Evolutionary conservation across 140 eudicot species (phyloP).

Genomic region (Bidens hawaiensis): DNA sequence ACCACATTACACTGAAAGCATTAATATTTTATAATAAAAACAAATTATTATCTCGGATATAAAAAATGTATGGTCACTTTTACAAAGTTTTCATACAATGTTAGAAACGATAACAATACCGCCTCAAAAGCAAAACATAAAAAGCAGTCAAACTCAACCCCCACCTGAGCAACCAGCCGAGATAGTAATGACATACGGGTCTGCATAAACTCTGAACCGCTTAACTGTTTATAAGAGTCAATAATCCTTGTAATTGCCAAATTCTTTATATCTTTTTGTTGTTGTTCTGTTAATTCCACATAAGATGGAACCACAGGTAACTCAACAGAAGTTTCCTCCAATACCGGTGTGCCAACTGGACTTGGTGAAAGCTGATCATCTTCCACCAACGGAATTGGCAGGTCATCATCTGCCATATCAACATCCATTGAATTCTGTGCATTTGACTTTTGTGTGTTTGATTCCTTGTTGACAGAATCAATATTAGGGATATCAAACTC

Average conservation of each 20-base stretch:
- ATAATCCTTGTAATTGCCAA: constrained; percentile 64
- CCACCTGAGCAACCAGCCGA: constrained; percentile 95
- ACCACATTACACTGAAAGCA: constrained; percentile 13
- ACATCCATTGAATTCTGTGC: too few species aligned
- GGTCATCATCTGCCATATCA: constrained; percentile 36
- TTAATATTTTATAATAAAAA: constrained; percentile 11
- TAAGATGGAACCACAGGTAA: constrained; percentile 67
- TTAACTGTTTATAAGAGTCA: constrained; percentile 48
- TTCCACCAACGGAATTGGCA: constrained; percentile 40
- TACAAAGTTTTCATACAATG: constrained; percentile 29
- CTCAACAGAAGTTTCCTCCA: constrained; percentile 53
- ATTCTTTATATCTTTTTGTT: constrained; percentile 42
- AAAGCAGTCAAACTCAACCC: constrained; percentile 39
- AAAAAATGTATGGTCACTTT: constrained; percentile 22
- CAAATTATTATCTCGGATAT: constrained; percentile 13
- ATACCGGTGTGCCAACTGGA: constrained; percentile 32
- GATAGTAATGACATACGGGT: constrained; percentile 80
- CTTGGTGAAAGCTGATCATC: constrained; percentile 60
- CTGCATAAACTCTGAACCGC: constrained; percentile 49
- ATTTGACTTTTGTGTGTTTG: constrained; percentile 23
- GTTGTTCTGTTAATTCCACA: constrained; percentile 61
- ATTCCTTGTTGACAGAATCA: constrained; percentile 34
- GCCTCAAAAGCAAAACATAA: constrained; percentile 25
- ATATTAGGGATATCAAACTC: constrained; percentile 33
- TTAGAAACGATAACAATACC: constrained; percentile 21